Evolutionary conservation across 2,329 filamentous ascomycete genomes (phyloP), one percentile per base, ranked within the genome.

Genomic region (Daldinia sp.): DNA sequence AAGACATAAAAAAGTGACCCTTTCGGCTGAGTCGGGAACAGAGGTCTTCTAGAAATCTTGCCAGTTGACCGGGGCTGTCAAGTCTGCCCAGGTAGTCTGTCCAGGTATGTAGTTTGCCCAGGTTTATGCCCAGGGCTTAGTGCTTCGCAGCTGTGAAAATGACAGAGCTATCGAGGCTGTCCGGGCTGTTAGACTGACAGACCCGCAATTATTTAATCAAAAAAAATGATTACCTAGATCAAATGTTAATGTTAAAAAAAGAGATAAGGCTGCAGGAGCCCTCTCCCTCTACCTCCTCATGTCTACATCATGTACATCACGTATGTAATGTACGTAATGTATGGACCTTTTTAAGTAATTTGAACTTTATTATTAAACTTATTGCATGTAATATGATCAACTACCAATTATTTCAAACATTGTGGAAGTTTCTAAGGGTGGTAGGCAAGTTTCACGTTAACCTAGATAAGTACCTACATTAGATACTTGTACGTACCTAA

Each of bases 21-120:
- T 52, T 61, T 68, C 65, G 65, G 65, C 49, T 63, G 57, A 50
- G 57, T 54, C 65, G 65, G 65, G 58, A 66, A n/a, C n/a, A n/a
- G n/a, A 63, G 59, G 45, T 58, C 59, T 60, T 63, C 57, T 21
- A 53, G 53, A 56, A 48, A 58, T 17, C 15, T 37, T 64, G 54
- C 47, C 39, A 57, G 58, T 53, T 64, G 61, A n/a, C 51, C 58
- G 15, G 21, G 27, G 45, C 45, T 48, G 45, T 30, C 45, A 48
- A n/a, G 25, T 48, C n/a, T 30, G 39, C 39, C 21, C 45, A 21
- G 15, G 27, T n/a, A n/a, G n/a, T n/a, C n/a, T n/a, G n/a, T n/a
- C n/a, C n/a, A n/a, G n/a, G n/a, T n/a, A n/a, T n/a, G n/a, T n/a
- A n/a, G n/a, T n/a, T n/a, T n/a, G n/a, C n/a, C n/a, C n/a, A n/a